Evolutionary conservation across 1,139 yeast species (phyloP).

Genomic region (Geotrichum europaeum): DNA sequence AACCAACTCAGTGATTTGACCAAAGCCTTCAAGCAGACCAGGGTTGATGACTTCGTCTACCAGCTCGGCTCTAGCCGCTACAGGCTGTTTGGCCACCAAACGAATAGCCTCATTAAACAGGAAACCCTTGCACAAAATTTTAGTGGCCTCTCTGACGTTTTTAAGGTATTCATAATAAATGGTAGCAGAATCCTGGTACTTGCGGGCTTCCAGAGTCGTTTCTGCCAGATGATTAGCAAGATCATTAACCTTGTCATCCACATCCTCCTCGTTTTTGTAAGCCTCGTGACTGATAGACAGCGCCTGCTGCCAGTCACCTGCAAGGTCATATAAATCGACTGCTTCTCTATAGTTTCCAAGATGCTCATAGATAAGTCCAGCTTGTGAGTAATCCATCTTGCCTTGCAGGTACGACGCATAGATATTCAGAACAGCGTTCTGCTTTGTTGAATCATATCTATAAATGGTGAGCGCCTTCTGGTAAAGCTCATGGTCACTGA

Average conservation of each 20-base stretch:
- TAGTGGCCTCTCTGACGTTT: constrained; percentile 57
- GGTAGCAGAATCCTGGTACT: constrained; percentile 77
- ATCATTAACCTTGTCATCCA: constrained; percentile 34
- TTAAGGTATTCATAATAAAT: constrained; percentile 59
- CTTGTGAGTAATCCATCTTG: constrained; percentile 49
- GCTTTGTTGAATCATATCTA: constrained; percentile 48
- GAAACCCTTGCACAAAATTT: constrained; percentile 67
- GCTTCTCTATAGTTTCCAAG: constrained; percentile 56
- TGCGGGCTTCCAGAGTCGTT: constrained; percentile 60
- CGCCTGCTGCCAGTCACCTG: constrained; percentile 83
- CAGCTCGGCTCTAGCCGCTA: constrained; percentile 32
- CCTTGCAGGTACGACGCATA: constrained; percentile 61
- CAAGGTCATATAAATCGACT: constrained; percentile 58
- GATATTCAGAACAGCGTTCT: constrained; percentile 48
- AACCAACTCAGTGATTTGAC: constrained; percentile 73
- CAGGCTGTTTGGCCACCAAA: constrained; percentile 41
- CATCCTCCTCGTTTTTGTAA: constrained; percentile 30
- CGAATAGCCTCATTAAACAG: constrained; percentile 72
- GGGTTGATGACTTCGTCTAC: constrained; percentile 60
- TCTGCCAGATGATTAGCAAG: constrained; percentile 56
- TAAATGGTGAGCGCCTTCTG: constrained; percentile 59
- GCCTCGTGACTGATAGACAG: constrained; percentile 46
- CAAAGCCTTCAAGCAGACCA: constrained; percentile 81
- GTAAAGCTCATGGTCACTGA: constrained; percentile 68
- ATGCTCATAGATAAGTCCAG: constrained; percentile 74